Evolutionary conservation across 2,329 filamentous ascomycete genomes (phyloP).

Genomic region (Arthroderma uncinatum): DNA sequence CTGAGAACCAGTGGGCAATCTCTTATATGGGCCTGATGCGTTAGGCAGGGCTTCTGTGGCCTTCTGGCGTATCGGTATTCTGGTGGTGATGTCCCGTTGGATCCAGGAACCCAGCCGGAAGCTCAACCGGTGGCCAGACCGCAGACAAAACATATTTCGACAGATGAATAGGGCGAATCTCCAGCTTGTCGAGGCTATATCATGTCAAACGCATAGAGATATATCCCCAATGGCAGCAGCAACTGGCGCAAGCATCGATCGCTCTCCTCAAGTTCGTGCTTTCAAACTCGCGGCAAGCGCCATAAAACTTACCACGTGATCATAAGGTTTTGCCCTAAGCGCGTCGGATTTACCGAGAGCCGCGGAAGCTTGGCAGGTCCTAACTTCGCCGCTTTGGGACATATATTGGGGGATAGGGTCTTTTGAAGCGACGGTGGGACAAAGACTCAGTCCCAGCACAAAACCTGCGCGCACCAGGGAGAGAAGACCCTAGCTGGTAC

Average conservation of each 20-base stretch:
- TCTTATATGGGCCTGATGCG: not conserved
- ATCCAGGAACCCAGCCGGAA: not conserved
- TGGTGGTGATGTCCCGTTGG: not conserved
- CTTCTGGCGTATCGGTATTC: conserved; percentile 7
- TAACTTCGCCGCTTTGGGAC: not conserved
- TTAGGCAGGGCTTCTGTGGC: not conserved
- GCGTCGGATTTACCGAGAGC: not conserved
- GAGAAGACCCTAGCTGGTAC: too few relatives aligned
- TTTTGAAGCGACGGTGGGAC: not conserved
- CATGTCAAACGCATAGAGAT: not conserved
- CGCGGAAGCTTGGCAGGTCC: not conserved
- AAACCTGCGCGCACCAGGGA: not conserved
- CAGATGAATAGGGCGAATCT: not conserved
- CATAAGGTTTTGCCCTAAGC: not conserved
- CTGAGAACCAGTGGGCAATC: not conserved
- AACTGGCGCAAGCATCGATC: not conserved
- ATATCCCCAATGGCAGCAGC: not conserved
- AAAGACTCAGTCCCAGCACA: not conserved
- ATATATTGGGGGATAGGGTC: not conserved
- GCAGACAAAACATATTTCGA: conserved; percentile 1
- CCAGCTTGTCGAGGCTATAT: not conserved
- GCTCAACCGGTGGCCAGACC: not conserved
- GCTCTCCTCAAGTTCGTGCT: not conserved
- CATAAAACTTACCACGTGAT: not conserved
- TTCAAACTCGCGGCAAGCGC: not conserved